Evolutionary conservation across 2,329 filamentous ascomycete species (phyloP), one percentile per base, ranked within the genome.

Genomic region (Sporothrix protearum): DNA sequence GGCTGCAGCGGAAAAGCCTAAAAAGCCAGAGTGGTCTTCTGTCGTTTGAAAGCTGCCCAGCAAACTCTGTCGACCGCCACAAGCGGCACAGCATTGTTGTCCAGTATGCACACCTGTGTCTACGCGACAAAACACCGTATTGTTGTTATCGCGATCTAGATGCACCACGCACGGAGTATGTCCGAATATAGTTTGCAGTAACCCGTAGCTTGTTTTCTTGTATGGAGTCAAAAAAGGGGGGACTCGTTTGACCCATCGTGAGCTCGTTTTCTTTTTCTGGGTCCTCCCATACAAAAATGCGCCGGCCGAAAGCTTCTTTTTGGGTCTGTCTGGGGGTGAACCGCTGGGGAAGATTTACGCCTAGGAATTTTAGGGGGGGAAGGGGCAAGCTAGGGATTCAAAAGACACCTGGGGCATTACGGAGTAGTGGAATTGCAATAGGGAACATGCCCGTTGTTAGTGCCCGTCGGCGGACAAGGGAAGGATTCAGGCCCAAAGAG

Each of bases 221-320:
- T 51, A 22, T 28, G n/a, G 14, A 53, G 9, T 9, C 8, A 22
- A 9, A 10, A 53, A 25, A 53, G 25, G 9, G 49, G 49, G 42
- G 42, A 47, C 42, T 14, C 10, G 3, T 45, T 45, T 19, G 42
- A 8, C 33, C 33, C 33, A 36, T 47, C 3, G 42, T 47, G 10
- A 12, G 12, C 42, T 47, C 42, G 42, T 47, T 42, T 14, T 14
- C 51, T 2, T 10, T 55, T 25, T 55, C 25, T 55, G 10, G 51
- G 53, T 19, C 53, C 33, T n/a, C n/a, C 53, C 53, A 33, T 57
- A 16, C 12, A 30, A 64, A 64, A 64, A 28, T 22, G 12, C 59
- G 36, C 39, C 59, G 36, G 59, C 59, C 59, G 59, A 64, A 45
- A 45, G 59, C 59, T 64, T 64, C 39, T 42, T 45, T 64, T 28